phyloP scores from a whole-genome alignment of 2,329 filamentous ascomycete genomes.

The Lizonia empirigonia region DNA sequence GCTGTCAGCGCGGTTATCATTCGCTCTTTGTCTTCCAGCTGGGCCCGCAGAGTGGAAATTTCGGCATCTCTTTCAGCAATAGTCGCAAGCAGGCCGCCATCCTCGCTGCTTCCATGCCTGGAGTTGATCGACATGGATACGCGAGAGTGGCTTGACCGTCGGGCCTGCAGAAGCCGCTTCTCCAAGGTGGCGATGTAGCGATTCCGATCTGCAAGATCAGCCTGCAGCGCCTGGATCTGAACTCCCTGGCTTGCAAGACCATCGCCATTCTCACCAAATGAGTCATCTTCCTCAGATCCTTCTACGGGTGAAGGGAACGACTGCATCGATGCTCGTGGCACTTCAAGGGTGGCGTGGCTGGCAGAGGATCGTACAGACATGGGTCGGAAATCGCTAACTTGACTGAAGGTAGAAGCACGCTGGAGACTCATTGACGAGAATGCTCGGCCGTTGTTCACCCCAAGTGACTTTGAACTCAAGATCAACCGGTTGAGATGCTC shows the following conservation, averaged over 20 bases:
- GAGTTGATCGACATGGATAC: conserved; percentile 76
- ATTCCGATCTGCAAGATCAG: conserved; percentile 96
- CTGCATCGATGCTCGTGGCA: conserved; percentile 40
- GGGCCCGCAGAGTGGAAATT: conserved; percentile 86
- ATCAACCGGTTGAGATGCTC: conserved; percentile 96
- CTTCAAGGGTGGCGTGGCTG: conserved; percentile 50
- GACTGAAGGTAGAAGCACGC: conserved; percentile 49
- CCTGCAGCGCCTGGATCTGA: conserved; percentile 90
- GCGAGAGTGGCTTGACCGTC: conserved; percentile 86
- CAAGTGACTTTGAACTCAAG: conserved; percentile 91
- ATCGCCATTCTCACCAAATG: conserved; percentile 81
- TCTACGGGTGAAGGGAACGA: conserved; percentile 33
- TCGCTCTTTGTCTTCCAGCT: conserved; percentile 91
- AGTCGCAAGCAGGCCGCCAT: conserved; percentile 72
- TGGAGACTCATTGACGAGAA: conserved; percentile 51
- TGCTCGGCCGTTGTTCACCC: conserved; percentile 70
- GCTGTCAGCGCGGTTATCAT: conserved; percentile 88
- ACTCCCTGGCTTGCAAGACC: conserved; percentile 79
- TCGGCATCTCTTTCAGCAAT: conserved; percentile 90
- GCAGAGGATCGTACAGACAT: conserved; percentile 53
- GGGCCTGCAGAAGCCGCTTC: conserved; percentile 86
- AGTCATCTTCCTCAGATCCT: conserved; percentile 53
- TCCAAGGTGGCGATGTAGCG: conserved; percentile 94
- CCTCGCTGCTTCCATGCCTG: conserved; percentile 72
- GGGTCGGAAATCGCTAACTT: conserved; percentile 51